Percentiles rank a stretch among this genome's conserved stretches.
Evolutionary conservation across 441 rosid genomes (phyloP).

Genomic region (Biscutella laevigata): DNA sequence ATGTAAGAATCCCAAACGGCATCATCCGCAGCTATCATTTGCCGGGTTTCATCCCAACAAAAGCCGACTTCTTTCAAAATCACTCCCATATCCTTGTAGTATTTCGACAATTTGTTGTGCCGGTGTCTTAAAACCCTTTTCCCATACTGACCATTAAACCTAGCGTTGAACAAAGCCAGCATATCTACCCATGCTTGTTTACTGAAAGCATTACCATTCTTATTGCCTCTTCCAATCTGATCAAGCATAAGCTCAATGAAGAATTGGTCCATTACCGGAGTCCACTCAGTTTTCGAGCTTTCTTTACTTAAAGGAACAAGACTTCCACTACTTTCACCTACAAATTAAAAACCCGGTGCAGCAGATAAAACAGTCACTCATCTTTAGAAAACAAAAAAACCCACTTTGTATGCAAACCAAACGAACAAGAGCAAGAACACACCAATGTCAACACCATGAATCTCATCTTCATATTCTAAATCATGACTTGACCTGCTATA

Average conservation of each 20-base stretch:
- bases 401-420: too few species aligned
- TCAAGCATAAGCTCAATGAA: conserved; percentile 73
- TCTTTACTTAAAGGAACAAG: conserved; percentile 32
- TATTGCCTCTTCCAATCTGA: conserved; percentile 66
- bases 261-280: conserved; percentile 60
- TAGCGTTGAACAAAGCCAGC: conserved; percentile 60
- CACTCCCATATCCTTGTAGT: conserved; percentile 43
- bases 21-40: conserved; percentile 49
- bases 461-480: conserved; percentile 60
- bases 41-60: conserved; percentile 59
- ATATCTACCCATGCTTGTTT: conserved; percentile 82
- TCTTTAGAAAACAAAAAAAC: too few species aligned
- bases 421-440: conserved; percentile 19
- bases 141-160: conserved; percentile 55
- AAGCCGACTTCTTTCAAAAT: conserved; percentile 54
- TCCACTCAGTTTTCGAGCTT: conserved; percentile 67
- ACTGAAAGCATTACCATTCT: conserved; percentile 40
- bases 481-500: conserved; percentile 91
- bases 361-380: too few species aligned
- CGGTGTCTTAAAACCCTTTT: conserved; percentile 78
- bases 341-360: conserved; percentile 17
- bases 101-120: conserved; percentile 58
- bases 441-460: conserved; percentile 48
- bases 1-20: conserved; percentile 64
- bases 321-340: conserved; percentile 43